Conservation (phyloP, 1,284 basidiomycete genomes). For the Trichosporon sp. region DNA sequence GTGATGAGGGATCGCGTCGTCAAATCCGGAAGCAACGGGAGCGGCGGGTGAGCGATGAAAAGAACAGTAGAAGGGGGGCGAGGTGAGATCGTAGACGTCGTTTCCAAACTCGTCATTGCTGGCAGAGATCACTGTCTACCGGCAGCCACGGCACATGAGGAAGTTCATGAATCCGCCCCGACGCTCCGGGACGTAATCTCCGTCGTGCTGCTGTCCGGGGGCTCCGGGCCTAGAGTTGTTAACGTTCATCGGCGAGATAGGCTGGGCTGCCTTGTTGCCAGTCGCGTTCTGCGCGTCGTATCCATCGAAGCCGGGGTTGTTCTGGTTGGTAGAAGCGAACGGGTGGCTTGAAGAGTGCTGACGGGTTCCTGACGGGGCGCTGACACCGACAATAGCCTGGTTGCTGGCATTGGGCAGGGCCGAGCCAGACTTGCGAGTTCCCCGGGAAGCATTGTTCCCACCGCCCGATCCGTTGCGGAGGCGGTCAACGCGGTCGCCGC, state of each 20-base stretch:
- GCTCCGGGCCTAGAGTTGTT: conserved; percentile 44
- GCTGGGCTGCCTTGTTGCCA: conserved; percentile 32
- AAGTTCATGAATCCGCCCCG: conserved; percentile 51
- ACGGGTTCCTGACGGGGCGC: conserved; percentile 51
- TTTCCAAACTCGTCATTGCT: neutral
- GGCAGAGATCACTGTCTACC: conserved; percentile 34
- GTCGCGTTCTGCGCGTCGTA: conserved; percentile 47
- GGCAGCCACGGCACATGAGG: conserved; percentile 52
- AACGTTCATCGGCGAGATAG: conserved; percentile 53
- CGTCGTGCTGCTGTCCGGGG: conserved; percentile 47
- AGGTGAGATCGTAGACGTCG: neutral
- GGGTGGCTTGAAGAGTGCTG: conserved; percentile 54
- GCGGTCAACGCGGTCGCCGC: conserved; percentile 57
- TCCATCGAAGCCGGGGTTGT: conserved; percentile 26
- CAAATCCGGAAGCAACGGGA: neutral
- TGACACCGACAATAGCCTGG: conserved; percentile 56
- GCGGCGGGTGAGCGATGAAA: neutral
- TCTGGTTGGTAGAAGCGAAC: conserved; percentile 46
- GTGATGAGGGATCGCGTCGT: conserved; percentile 4
- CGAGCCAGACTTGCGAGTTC: conserved; percentile 51
- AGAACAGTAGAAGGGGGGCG: conserved; percentile 19
- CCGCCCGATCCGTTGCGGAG: conserved; percentile 50
- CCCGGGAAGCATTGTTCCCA: conserved; percentile 38
- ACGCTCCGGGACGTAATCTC: conserved; percentile 45
- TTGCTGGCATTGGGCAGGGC: conserved; percentile 54